Conservation (phyloP, 1,284 basidiomycete species). For the Polyporus tsugae region DNA sequence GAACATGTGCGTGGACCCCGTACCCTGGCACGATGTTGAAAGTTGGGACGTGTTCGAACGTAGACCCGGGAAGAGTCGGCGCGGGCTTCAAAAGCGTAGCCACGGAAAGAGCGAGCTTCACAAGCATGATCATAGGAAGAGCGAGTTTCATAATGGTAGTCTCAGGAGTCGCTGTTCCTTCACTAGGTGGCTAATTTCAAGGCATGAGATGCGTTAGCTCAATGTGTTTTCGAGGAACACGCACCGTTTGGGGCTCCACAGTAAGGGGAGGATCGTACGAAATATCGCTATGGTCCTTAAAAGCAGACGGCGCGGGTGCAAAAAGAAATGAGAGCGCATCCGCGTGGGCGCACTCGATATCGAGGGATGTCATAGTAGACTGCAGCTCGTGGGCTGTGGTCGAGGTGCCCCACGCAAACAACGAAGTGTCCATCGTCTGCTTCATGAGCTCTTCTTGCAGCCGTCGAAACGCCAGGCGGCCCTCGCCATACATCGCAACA, state of each 20-base stretch:
- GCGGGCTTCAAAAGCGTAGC: too few species aligned
- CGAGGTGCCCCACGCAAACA: not conserved
- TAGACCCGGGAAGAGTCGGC: too few species aligned
- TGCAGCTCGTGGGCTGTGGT: too few species aligned
- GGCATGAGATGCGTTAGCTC: not conserved
- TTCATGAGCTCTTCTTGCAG: constrained; percentile 1
- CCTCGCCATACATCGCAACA: not conserved
- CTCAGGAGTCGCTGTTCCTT: not conserved
- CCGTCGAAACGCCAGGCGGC: not conserved
- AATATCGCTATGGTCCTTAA: not conserved
- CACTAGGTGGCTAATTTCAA: not conserved
- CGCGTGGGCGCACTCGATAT: not conserved
- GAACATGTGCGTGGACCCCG: not conserved
- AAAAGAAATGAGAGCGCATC: not conserved
- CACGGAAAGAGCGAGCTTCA: not conserved
- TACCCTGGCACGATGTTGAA: too few species aligned
- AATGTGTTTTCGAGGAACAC: not conserved
- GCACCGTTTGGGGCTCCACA: too few species aligned
- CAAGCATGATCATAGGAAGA: not conserved
- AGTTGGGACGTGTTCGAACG: too few species aligned
- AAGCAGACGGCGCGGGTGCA: not conserved
- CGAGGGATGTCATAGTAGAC: too few species aligned
- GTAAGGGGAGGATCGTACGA: too few species aligned
- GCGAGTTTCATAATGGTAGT: not conserved
- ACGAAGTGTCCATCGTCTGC: not conserved